A percentile compares a stretch with the other conserved stretches of the same genome.
These are phyloP conservation scores for Penicillium steckii DNA, from an alignment of 495 filamentous ascomycete species.

Conservation along the genomic window DNA sequence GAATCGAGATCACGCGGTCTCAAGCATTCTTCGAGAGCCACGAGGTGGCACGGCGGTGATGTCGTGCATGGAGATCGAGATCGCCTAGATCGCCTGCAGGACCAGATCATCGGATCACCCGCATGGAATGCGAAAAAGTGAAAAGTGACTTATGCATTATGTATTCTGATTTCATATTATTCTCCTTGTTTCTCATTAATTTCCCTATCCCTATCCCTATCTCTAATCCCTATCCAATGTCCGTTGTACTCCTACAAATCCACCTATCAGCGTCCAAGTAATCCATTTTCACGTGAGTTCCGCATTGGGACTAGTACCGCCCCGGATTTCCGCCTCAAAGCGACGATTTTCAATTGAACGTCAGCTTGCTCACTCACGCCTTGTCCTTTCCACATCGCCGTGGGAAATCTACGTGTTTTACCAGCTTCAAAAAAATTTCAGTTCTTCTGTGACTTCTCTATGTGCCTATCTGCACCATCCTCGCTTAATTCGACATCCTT, in stretches of 20 bases:
- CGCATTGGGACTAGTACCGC: constrained; percentile 20
- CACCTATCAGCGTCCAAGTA: constrained; percentile 9
- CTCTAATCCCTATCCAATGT: neutral
- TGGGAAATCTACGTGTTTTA: constrained; percentile 8
- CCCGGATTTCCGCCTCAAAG: constrained; percentile 30
- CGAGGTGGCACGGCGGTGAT: constrained; percentile 11
- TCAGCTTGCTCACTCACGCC: neutral
- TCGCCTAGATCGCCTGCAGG: neutral
- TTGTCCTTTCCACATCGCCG: constrained; percentile 9
- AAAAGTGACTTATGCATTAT: neutral
- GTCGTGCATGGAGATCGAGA: neutral
- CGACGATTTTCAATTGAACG: constrained; percentile 15
- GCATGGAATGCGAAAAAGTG: neutral
- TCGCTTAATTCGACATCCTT: constrained; percentile 34
- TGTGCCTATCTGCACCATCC: constrained; percentile 37
- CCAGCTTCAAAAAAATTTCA: neutral
- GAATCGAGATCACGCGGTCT: constrained; percentile 55
- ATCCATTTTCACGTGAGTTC: constrained; percentile 23
- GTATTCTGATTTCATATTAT: neutral
- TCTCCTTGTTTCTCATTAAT: neutral
- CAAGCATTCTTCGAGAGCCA: constrained; percentile 45
- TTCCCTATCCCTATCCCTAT: neutral
- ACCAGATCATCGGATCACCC: neutral
- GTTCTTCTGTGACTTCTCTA: constrained; percentile 35
- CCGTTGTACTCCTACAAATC: no score